These are phyloP conservation scores for Borovskyia barvae DNA, from an alignment of 208 protist species.

Conservation along the genomic window DNA sequence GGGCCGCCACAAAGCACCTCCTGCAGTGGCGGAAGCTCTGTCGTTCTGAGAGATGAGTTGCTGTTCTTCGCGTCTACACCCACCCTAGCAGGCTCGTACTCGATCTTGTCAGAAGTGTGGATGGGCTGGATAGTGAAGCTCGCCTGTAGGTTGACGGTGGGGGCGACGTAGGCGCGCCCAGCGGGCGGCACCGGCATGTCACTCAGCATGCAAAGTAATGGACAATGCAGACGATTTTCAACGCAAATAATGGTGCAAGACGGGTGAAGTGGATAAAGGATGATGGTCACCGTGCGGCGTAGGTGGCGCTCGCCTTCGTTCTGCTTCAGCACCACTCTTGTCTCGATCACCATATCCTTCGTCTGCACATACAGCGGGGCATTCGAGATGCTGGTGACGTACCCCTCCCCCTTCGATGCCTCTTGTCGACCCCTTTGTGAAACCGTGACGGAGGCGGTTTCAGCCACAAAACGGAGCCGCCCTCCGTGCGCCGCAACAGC, in stretches of 20 bases:
- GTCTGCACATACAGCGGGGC: slow-evolving; percentile 57
- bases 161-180: slow-evolving; percentile 56
- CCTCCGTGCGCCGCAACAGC: slow-evolving; percentile 39
- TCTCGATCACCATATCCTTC: slow-evolving; percentile 58
- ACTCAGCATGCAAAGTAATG: slow-evolving; percentile 25
- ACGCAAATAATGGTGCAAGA: slow-evolving; percentile 70
- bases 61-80: slow-evolving; percentile 10
- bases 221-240: slow-evolving; percentile 60
- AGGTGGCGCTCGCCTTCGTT: slow-evolving; percentile 38
- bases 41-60: not conserved
- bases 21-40: slow-evolving; percentile 29
- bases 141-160: slow-evolving; percentile 36
- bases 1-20: slow-evolving; percentile 38
- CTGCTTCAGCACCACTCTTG: slow-evolving; percentile 34
- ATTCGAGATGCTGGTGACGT: slow-evolving; percentile 48
- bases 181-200: slow-evolving; percentile 34
- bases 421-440: slow-evolving; percentile 30
- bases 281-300: slow-evolving; percentile 52
- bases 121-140: slow-evolving; percentile 51
- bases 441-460: slow-evolving; percentile 17
- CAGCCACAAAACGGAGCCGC: slow-evolving; percentile 35
- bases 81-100: slow-evolving; percentile 13
- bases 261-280: slow-evolving; percentile 64
- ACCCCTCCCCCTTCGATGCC: slow-evolving; percentile 22
- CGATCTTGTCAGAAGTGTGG: slow-evolving; percentile 16